Percentiles rank a stretch among this genome's conserved stretches.
phyloP scores from a whole-genome alignment of 345 rosid genomes.

The Boechera stricta region DNA sequence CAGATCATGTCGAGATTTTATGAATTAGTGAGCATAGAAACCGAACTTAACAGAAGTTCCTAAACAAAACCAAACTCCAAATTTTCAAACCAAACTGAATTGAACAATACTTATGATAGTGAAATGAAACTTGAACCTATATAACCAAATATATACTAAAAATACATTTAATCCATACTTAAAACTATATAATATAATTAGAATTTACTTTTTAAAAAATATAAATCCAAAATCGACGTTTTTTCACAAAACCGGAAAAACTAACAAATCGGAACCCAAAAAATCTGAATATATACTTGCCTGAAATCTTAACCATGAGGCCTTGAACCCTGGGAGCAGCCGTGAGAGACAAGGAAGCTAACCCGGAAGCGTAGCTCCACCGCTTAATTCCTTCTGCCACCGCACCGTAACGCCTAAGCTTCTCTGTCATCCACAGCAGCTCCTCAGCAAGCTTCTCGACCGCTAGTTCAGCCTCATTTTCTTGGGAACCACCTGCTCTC shows the following conservation, averaged over 20 bases:
- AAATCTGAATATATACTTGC: constrained; percentile 33
- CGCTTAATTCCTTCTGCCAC: constrained; percentile 67
- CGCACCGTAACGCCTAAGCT: constrained; percentile 59
- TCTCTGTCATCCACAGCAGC: constrained; percentile 65
- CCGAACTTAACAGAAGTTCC: background rate
- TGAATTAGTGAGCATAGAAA: background rate
- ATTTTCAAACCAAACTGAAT: background rate
- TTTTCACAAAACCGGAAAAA: background rate
- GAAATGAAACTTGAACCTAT: background rate
- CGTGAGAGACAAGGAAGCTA: constrained; percentile 65
- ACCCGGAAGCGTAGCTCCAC: constrained; percentile 70
- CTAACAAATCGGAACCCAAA: background rate
- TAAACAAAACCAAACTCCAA: background rate
- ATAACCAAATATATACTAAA: background rate
- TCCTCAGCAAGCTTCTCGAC: constrained; percentile 83
- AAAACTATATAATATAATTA: background rate
- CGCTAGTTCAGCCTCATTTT: constrained; percentile 49
- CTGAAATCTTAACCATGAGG: constrained; percentile 64
- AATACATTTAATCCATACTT: background rate
- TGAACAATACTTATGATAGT: background rate
- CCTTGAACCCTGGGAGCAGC: constrained; percentile 74
- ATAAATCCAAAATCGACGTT: no score
- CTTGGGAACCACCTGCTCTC: constrained; percentile 27
- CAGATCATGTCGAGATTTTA: background rate
- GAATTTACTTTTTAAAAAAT: background rate